Percentiles rank a stretch among this genome's conserved stretches.
phyloP scores from a whole-genome alignment of 2,329 filamentous ascomycete species.

The Curvularia spicifera region DNA sequence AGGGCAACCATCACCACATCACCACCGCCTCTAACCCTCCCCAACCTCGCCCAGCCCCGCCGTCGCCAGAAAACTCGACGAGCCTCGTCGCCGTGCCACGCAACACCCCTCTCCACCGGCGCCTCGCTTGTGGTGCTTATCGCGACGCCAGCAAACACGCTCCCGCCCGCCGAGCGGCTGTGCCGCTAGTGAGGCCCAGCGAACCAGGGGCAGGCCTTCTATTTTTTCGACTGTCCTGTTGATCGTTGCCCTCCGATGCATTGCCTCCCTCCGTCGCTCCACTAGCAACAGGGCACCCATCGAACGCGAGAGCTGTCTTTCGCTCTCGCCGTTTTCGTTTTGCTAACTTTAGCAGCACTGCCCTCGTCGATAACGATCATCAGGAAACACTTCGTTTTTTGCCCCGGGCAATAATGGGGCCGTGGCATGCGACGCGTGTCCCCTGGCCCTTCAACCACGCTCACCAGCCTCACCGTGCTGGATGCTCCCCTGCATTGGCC shows the following conservation, averaged over 20 bases:
- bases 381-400: constrained; percentile 4
- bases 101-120: constrained; percentile 21
- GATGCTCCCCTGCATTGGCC: constrained; percentile 2
- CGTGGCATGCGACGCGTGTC: constrained; percentile 14
- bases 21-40: background rate
- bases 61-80: constrained; percentile 3
- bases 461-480: background rate
- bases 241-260: constrained; percentile 11
- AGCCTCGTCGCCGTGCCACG: constrained; percentile 21
- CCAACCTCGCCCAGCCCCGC: constrained; percentile 8
- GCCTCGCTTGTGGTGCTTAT: constrained; percentile 21
- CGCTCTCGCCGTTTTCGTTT: constrained; percentile 3
- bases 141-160: constrained; percentile 23
- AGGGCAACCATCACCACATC: background rate
- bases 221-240: background rate
- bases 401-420: background rate
- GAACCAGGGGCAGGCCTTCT: constrained; percentile 18
- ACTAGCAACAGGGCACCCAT: constrained; percentile 1
- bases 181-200: constrained; percentile 9
- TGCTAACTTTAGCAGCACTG: constrained; percentile 13
- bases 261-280: constrained; percentile 6
- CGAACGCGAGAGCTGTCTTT: constrained; percentile 6
- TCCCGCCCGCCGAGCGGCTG: constrained; percentile 14
- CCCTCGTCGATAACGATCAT: background rate
- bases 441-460: background rate